Conservation (phyloP, 2,329 filamentous ascomycete species). For the Phialocephala sp. region DNA sequence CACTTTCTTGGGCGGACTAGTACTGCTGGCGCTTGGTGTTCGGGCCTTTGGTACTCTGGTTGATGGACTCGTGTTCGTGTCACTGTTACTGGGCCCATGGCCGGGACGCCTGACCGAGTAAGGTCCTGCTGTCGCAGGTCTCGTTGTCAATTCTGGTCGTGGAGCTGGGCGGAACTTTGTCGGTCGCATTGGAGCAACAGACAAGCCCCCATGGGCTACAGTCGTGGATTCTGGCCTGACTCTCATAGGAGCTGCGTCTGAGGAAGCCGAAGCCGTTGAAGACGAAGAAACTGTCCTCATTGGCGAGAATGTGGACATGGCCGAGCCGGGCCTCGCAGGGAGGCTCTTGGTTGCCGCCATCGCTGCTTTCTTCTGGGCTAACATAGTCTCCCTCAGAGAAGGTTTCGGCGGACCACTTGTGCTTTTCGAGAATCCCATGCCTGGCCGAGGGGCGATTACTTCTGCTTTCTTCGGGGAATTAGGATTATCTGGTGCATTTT, state of each 20-base stretch:
- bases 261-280: conserved; percentile 42
- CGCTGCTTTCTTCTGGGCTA: conserved; percentile 76
- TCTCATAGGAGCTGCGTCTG: conserved; percentile 47
- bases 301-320: conserved; percentile 67
- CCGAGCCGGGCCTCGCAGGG: conserved; percentile 64
- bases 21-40: conserved; percentile 56
- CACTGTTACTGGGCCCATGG: conserved; percentile 39
- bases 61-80: conserved; percentile 40
- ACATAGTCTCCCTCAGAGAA: conserved; percentile 81
- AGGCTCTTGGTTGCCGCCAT: conserved; percentile 57
- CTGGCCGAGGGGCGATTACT: conserved; percentile 56
- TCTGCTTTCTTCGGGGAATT: conserved; percentile 65
- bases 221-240: conserved; percentile 48
- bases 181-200: conserved; percentile 67
- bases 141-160: conserved; percentile 59
- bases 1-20: conserved; percentile 45
- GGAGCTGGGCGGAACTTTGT: conserved; percentile 51
- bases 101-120: conserved; percentile 61
- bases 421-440: conserved; percentile 66
- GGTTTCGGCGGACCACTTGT: conserved; percentile 62
- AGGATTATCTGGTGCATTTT: conserved; percentile 84
- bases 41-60: conserved; percentile 51
- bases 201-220: conserved; percentile 60
- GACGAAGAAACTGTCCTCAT: conserved; percentile 49
- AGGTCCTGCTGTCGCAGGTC: conserved; percentile 68